Percentiles rank a stretch among this genome's conserved stretches.
Evolutionary conservation across 768 basidiomycete genomes (phyloP).

Genomic region (Russula compacta): DNA sequence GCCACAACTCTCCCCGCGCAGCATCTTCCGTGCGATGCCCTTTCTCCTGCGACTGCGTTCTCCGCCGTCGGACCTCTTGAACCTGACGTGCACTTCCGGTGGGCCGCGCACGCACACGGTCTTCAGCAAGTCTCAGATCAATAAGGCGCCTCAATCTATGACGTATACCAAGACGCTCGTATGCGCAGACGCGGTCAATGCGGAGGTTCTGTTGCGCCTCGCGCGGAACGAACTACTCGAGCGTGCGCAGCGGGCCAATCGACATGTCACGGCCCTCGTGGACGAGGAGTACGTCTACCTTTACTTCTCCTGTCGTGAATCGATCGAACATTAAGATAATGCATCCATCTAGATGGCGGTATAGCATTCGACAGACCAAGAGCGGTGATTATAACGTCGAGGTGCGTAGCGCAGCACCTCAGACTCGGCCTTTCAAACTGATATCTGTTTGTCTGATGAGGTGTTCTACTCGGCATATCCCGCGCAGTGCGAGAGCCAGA

Average conservation of each 20-base stretch:
- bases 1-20: constrained; percentile 10
- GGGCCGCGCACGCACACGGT: constrained; percentile 8
- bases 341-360: constrained; percentile 46
- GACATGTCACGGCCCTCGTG: constrained; percentile 53
- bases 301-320: not conserved
- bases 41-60: constrained; percentile 12
- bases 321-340: constrained; percentile 4
- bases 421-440: not conserved
- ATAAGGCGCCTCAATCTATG: not conserved
- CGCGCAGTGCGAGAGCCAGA: constrained; percentile 35
- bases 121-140: not conserved
- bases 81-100: constrained; percentile 5
- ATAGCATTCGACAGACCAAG: constrained; percentile 49
- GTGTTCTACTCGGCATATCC: constrained; percentile 55
- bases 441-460: constrained; percentile 27
- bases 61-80: not conserved
- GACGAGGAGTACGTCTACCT: constrained; percentile 53
- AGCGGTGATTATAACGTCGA: constrained; percentile 50
- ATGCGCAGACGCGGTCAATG: constrained; percentile 15
- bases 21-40: constrained; percentile 9
- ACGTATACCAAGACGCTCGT: constrained; percentile 5
- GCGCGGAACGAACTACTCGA: constrained; percentile 33
- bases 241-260: constrained; percentile 39
- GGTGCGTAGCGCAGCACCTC: constrained; percentile 31
- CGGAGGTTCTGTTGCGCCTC: constrained; percentile 10